Evolutionary conservation across 2,329 filamentous ascomycete species (phyloP).

Genomic region (Neonectria coccinea): DNA sequence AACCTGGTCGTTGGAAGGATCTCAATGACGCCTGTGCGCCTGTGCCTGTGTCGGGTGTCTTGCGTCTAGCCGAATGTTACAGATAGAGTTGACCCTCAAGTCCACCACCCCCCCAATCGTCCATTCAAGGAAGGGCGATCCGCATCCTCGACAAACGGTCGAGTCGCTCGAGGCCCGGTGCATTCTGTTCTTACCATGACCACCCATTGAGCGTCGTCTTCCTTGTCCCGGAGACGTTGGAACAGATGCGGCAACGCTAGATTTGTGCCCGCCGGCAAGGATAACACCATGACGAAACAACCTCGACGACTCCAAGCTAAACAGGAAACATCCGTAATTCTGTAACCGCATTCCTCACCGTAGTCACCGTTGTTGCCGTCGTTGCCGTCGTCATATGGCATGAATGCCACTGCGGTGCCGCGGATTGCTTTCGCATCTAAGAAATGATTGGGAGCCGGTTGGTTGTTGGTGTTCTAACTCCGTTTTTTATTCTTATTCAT

Average conservation of each 20-base stretch:
- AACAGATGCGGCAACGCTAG: constrained; percentile 19
- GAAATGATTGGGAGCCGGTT: neutral
- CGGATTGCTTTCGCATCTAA: neutral
- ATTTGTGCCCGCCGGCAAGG: constrained; percentile 22
- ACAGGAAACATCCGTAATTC: constrained; percentile 3
- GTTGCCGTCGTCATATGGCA: neutral
- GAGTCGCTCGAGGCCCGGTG: neutral
- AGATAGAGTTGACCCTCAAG: neutral
- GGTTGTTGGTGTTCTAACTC: neutral
- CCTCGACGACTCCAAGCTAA: neutral
- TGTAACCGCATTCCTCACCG: neutral
- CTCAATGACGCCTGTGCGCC: neutral
- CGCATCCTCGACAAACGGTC: neutral
- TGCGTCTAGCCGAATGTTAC: neutral
- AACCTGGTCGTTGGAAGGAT: neutral
- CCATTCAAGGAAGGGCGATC: too few relatives aligned
- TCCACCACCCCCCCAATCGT: neutral
- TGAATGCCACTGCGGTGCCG: neutral
- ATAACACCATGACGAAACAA: neutral
- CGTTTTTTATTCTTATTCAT: constrained; percentile 1
- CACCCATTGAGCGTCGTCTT: neutral
- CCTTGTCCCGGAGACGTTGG: neutral
- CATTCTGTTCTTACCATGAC: too few relatives aligned
- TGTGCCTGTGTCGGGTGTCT: neutral
- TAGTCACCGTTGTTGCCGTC: neutral